Percentiles rank a stretch among this genome's conserved stretches.
phyloP scores from a whole-genome alignment of 2,329 filamentous ascomycete species.

The Rutstroemia sp. region DNA sequence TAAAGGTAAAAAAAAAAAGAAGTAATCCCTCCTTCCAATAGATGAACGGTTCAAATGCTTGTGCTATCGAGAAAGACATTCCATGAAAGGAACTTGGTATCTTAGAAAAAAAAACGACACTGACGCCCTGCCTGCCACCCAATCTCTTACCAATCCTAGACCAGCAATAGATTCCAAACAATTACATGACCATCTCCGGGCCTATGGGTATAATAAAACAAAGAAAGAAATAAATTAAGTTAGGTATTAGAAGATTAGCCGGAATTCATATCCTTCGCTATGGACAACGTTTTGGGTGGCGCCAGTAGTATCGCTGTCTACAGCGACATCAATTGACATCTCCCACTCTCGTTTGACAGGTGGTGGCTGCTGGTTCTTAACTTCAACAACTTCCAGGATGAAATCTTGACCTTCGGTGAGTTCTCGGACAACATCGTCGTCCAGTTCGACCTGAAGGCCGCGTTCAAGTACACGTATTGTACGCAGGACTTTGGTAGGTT shows the following conservation, averaged over 20 bases:
- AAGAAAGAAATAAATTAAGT: constrained; percentile 12
- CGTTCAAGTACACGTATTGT: constrained; percentile 66
- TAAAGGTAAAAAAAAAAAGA: neutral
- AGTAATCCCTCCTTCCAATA: neutral
- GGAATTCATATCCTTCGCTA: constrained; percentile 28
- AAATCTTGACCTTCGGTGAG: constrained; percentile 89
- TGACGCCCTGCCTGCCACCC: constrained; percentile 5
- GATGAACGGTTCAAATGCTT: neutral
- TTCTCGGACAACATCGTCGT: constrained; percentile 81
- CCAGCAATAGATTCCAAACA: constrained; percentile 16
- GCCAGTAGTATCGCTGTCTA: constrained; percentile 23
- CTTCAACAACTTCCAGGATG: constrained; percentile 55
- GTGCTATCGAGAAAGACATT: neutral
- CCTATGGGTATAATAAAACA: constrained; percentile 20
- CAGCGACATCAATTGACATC: constrained; percentile 45
- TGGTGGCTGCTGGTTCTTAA: constrained; percentile 22
- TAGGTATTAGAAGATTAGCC: constrained; percentile 29
- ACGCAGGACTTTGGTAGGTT: constrained; percentile 62
- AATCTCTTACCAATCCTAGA: constrained; percentile 1
- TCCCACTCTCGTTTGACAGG: constrained; percentile 53
- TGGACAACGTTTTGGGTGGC: constrained; percentile 21
- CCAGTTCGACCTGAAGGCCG: constrained; percentile 76
- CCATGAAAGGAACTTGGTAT: constrained; percentile 2
- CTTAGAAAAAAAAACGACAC: constrained; percentile 4
- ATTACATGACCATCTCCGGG: constrained; percentile 25